phyloP scores from a whole-genome alignment of 2,329 filamentous ascomycete genomes.

The Botryotinia calthae region DNA sequence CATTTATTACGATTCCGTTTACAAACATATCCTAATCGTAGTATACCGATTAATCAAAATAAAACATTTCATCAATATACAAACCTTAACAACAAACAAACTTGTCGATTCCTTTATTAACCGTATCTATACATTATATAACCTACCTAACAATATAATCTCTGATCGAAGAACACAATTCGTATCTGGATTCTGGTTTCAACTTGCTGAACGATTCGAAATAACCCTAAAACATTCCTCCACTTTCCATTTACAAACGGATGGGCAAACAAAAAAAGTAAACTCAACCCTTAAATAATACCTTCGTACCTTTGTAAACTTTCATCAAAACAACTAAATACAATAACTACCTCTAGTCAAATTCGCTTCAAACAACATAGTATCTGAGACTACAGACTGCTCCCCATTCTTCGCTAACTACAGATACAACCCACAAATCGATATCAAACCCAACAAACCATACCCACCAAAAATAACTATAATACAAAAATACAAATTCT shows the following conservation, averaged over 20 bases:
- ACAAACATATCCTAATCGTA: too few species aligned
- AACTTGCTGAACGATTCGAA: rapidly evolving
- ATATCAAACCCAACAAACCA: neutral
- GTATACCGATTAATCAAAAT: too few species aligned
- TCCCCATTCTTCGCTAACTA: neutral
- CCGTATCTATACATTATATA: too few species aligned
- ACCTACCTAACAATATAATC: too few species aligned
- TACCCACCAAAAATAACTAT: neutral
- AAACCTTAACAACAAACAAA: too few species aligned
- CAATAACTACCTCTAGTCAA: neutral
- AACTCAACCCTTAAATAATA: neutral
- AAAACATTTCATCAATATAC: too few species aligned
- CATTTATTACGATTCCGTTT: too few species aligned
- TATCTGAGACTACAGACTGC: neutral
- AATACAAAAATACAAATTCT: neutral
- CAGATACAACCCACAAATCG: neutral
- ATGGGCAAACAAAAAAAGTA: neutral
- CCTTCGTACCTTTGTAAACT: too few species aligned
- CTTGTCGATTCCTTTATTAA: too few species aligned
- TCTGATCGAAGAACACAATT: too few species aligned
- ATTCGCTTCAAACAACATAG: neutral
- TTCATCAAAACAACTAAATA: neutral
- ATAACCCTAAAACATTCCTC: too few species aligned
- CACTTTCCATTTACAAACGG: neutral
- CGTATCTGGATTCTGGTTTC: too few species aligned